Evolutionary conservation across 2,329 filamentous ascomycete species (phyloP), one percentile per base, ranked within the genome.

Genomic region (Ophiostoma pallidulum): DNA sequence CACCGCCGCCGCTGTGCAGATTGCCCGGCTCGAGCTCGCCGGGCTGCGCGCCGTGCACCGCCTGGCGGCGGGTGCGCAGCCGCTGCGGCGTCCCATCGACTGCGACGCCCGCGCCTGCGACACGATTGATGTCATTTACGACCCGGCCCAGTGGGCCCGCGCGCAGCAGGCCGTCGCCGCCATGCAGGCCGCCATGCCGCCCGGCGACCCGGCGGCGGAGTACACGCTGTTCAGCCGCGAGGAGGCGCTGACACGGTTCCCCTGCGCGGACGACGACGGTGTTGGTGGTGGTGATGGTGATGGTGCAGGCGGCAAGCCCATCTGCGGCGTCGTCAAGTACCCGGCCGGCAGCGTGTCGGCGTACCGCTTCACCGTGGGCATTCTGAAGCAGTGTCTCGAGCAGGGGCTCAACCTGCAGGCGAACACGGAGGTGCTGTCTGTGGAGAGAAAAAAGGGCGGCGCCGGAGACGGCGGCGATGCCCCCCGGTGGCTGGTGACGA

Each of bases 121-220:
- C 20, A 82, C 78, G 0, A 67, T 79, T 2, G 78, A 82, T 57
- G 62, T 80, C 3, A 64, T 80, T 28, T 80, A 78, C 56, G 73
- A 78, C 49, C 50, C 62, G 16, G 58, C 49, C 8, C 62, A 69
- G 41, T 72, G 70, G 63, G 57, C 59, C 4, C 47, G 55, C 2
- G 67, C 69, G 1, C 56, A 61, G 20, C 51, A 56, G 14, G 65
- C 68, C 4, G 66, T 77, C 14, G 56, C 60, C 4, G 60, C 66
- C 4, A 73, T 79, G 68, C 64, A 62, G 22, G 61, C 59, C 9
- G 62, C 64, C 4, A 64, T 77, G 57, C 67, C 69, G 0, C 22
- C 40, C 1, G 59, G 58, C 3, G 64, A 71, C 16, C 60, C 64
- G 0, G 69, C 65, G 1, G 65, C 67, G 0, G 50, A 59, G 42